Conservation (phyloP, 2,329 filamentous ascomycete species). For the Neoascochyta sp. region DNA sequence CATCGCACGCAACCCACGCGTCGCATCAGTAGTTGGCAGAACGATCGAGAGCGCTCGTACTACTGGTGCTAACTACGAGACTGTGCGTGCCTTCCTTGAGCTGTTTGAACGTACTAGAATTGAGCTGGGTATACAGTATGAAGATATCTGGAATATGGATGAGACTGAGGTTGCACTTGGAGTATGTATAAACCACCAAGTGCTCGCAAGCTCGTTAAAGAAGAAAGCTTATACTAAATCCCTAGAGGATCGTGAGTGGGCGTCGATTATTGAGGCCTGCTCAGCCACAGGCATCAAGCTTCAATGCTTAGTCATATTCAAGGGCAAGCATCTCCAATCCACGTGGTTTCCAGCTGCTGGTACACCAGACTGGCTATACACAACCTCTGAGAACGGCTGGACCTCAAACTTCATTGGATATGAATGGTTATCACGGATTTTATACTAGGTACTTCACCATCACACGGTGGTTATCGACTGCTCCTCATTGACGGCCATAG, state of each 20-base stretch:
- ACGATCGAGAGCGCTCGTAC: conserved; percentile 5
- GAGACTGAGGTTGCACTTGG: conserved; percentile 8
- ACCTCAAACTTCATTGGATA: conserved; percentile 8
- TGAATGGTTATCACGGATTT: conserved; percentile 6
- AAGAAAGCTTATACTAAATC: conserved; percentile 15
- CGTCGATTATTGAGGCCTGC: conserved; percentile 12
- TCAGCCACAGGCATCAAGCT: conserved; percentile 6
- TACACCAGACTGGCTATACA: conserved; percentile 10
- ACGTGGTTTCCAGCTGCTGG: conserved; percentile 10
- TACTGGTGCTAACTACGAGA: conserved; percentile 7
- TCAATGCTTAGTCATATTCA: conserved; percentile 11
- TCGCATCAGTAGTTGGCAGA: conserved; percentile 10
- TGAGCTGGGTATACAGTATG: conserved; percentile 7
- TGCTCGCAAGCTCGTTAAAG: conserved; percentile 7
- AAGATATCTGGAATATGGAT: conserved; percentile 14
- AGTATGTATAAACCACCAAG: conserved; percentile 10
- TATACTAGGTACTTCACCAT: conserved; percentile 2
- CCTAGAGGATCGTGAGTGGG: conserved; percentile 17
- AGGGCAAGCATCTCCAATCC: conserved; percentile 13
- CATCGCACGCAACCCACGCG: conserved; percentile 9
- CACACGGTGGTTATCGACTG: neutral
- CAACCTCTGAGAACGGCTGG: conserved; percentile 10
- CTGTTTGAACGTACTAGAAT: conserved; percentile 8
- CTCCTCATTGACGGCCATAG: conserved; percentile 8
- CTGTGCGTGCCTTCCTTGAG: conserved; percentile 10